Percentiles rank a stretch among this genome's conserved stretches.
These are phyloP conservation scores for Chenopodium quinoa DNA, from an alignment of 148 eudicot species.

Conservation along the genomic window DNA sequence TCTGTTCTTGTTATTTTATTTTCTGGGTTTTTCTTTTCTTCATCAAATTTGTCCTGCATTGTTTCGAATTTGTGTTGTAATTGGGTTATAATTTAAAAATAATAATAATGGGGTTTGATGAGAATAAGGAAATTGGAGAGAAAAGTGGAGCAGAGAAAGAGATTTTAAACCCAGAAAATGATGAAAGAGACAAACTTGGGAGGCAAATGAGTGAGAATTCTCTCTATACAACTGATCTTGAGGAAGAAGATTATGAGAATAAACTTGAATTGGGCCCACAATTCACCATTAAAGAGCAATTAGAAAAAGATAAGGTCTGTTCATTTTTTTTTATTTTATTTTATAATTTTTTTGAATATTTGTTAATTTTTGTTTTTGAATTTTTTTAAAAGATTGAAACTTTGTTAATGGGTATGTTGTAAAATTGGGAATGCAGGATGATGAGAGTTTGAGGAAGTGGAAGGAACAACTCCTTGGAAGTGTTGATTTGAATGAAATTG, in stretches of 20 bases:
- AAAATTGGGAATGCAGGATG: slow-evolving; percentile 49
- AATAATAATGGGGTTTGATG: slow-evolving; percentile 47
- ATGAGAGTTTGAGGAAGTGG: slow-evolving; percentile 91
- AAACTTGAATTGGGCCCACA: slow-evolving; percentile 70
- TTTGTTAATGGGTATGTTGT: slow-evolving; percentile 1
- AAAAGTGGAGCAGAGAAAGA: slow-evolving; percentile 27
- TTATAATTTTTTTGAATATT: background rate
- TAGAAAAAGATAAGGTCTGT: slow-evolving; percentile 79
- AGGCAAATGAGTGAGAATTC: slow-evolving; percentile 51
- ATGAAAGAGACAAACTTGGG: slow-evolving; percentile 37
- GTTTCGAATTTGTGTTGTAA: too few species aligned
- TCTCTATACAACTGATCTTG: slow-evolving; percentile 55
- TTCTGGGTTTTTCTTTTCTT: too few species aligned
- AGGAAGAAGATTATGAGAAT: slow-evolving; percentile 53
- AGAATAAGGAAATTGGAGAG: slow-evolving; percentile 41
- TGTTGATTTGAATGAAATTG: slow-evolving; percentile 61
- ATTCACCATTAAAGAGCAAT: slow-evolving; percentile 57
- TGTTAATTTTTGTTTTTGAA: too few species aligned
- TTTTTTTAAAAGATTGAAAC: background rate
- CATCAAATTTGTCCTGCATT: too few species aligned
- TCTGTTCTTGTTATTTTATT: too few species aligned
- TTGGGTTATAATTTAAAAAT: too few species aligned
- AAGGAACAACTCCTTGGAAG: slow-evolving; percentile 78
- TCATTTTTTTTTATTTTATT: background rate
- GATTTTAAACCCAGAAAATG: slow-evolving; percentile 20